A percentile compares a stretch with the other conserved stretches of the same genome.
Conservation (phyloP, 164 flowering plant genomes). For the Magnolia kwangsiensis region DNA sequence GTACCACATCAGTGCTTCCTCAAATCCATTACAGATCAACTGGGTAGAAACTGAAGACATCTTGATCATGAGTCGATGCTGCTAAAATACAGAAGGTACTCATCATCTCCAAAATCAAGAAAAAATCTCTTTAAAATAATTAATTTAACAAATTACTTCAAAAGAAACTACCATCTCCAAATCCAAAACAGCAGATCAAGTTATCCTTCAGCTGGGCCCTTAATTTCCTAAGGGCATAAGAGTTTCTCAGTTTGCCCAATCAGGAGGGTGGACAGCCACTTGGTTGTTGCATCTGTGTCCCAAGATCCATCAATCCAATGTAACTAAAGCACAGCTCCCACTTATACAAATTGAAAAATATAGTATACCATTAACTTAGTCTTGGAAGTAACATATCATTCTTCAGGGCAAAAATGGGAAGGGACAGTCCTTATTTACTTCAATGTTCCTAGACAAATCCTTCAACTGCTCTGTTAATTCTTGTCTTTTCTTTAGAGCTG, state of each 20-base stretch:
- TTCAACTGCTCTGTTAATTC: slow-evolving; percentile 56
- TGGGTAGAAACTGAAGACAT: slow-evolving; percentile 81
- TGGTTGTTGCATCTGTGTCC: too few relatives aligned
- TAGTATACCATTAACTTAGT: not conserved
- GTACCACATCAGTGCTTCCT: slow-evolving; percentile 69
- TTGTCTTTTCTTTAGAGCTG: slow-evolving; percentile 54
- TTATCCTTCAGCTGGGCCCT: slow-evolving; percentile 28
- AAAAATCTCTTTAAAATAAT: not conserved
- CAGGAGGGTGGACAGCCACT: too few relatives aligned
- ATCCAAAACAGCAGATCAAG: slow-evolving; percentile 57
- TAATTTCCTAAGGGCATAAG: too few relatives aligned
- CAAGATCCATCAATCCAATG: too few relatives aligned
- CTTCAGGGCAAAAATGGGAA: not conserved
- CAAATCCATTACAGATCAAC: slow-evolving; percentile 90
- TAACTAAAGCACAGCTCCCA: not conserved
- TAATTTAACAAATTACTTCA: not conserved
- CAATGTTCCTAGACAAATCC: slow-evolving; percentile 48
- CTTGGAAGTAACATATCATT: not conserved
- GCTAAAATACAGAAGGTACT: slow-evolving; percentile 18
- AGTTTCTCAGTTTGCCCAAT: too few relatives aligned
- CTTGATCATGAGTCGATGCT: slow-evolving; percentile 91
- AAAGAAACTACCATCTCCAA: slow-evolving; percentile 49
- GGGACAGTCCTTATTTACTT: slow-evolving; percentile 13
- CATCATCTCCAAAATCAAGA: not conserved
- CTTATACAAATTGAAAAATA: not conserved